Evolutionary conservation across 225 moss, liverwort and hornwort genomes (phyloP), one percentile per base, ranked within the genome.

Genomic region (Bryum argenteum): DNA sequence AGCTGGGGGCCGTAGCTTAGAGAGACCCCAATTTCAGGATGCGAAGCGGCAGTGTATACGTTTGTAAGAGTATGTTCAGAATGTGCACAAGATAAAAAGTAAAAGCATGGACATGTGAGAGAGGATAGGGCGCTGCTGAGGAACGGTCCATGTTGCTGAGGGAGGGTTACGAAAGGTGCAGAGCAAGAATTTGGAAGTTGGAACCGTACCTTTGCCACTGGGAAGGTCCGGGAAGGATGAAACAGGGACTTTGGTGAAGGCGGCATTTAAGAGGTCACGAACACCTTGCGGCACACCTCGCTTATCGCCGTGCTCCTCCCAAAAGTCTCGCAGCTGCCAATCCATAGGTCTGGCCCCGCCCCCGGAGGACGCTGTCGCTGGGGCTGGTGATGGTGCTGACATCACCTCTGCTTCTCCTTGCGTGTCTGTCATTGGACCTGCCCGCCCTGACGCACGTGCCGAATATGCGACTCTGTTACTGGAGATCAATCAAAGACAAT

Each of bases 181-280:
- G 33, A 71, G 8, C 58, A 16, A 15, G 60, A 6, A 33, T 4
- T 23, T 9, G 1, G 44, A 14, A 24, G 9, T 24, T 45, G 15
- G 12, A 33, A 58, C 58, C 33, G 33, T 67, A 94, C 94, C 94
- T 88, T 85, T 78, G 24, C 94, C 90, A 11, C 54, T 77, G 45
- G 94, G 90, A 61, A 92, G 83, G 54, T 92, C 81, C 1, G 94
- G 92, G 55, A 95, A 95, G 11, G 90, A 81, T 10, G 90, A 92
- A 47, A 95, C 92, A 5, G 72, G 84, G 6, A 92, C 90, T 42
- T 86, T 75, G 38, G 85, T 84, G 71, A 95, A 95, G 43, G 92
- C 92, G 16, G 64, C 56, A 70, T 86, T 92, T 48, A 95, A 70
- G 26, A 89, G 77, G 67, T 90, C 69, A 48, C 85, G 85, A 14